Evolutionary conservation across 83 land plant genomes (phyloP), one percentile per base, ranked within the genome.

Genomic region (Diphasiastrum complanatum): DNA sequence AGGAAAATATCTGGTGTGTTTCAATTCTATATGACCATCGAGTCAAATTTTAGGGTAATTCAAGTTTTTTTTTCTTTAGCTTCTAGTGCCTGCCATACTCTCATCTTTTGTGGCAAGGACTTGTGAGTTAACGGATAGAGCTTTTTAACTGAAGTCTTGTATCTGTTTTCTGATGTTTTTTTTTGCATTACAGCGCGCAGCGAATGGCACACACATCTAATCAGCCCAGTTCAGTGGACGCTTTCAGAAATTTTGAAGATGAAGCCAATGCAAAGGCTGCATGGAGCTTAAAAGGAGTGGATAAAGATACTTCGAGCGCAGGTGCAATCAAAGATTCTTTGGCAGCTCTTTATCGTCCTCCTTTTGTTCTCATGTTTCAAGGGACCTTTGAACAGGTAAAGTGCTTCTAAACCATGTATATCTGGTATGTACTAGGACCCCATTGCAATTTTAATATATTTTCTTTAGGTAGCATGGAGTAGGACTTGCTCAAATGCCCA

Each of bases 301-400:
- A 79, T 20, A 60, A 75, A 74, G 69, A 75, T 54, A 45, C 41
- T 53, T 28, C 46, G 19, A 33, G 67, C 16, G 55, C 48, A 23
- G 73, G 70, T 14, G 14, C 79, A 18, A 20, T 71, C n/a, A 85
- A 64, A 56, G 93, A 85, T 71, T 81, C 88, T 59, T 81, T 95
- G 51, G 99, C 97, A 36, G 79, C 97, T 22, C 75, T 95, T 16
- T 90, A 90, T 61, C 84, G 99, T 11, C 97, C 93, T 32, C 99
- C 99, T 23, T 86, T 84, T 74, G 81, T 73, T 16, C 73, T 95
- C 46, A 95, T 89, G 80, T 79, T 68, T 71, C 80, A 78, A 33
- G 99, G 97, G 11, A 72, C 85, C 43, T 95, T 95, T 79, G 99
- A 95, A 37, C 76, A 89, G 97, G 99, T 89, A 41, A n/a, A n/a